Conservation (phyloP, 768 basidiomycete species). For the Lactarius vividus region DNA sequence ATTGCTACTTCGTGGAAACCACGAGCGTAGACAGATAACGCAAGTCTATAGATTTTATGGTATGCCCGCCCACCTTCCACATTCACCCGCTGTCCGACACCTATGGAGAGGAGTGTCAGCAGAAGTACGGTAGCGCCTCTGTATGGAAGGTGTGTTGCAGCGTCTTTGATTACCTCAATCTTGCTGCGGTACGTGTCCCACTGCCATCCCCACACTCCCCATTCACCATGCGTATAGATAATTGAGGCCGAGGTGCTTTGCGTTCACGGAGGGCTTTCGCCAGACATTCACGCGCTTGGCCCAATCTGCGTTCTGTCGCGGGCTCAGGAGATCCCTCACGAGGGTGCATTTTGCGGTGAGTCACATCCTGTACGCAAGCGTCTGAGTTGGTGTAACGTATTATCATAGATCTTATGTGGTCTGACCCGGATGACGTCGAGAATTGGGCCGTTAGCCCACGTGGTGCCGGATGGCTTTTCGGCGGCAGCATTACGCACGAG, state of each 20-base stretch:
- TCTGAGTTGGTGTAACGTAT: neutral
- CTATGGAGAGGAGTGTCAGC: slow-evolving; percentile 86
- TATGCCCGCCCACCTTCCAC: slow-evolving; percentile 37
- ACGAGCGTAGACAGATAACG: slow-evolving; percentile 96
- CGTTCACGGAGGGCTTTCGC: slow-evolving; percentile 94
- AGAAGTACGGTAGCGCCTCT: slow-evolving; percentile 92
- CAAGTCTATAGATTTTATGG: slow-evolving; percentile 99
- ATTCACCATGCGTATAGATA: slow-evolving; percentile 51
- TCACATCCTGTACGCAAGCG: neutral
- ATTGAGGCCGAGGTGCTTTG: slow-evolving; percentile 92
- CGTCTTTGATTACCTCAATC: slow-evolving; percentile 93
- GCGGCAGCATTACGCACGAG: slow-evolving; percentile 80
- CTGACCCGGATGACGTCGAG: slow-evolving; percentile 91
- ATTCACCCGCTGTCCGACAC: slow-evolving; percentile 13
- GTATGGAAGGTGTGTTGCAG: slow-evolving; percentile 98
- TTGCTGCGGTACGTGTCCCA: slow-evolving; percentile 71
- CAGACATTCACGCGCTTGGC: slow-evolving; percentile 92
- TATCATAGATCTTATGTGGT: slow-evolving; percentile 90
- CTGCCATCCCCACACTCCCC: neutral
- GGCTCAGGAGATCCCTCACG: slow-evolving; percentile 98
- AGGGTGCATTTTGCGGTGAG: slow-evolving; percentile 94
- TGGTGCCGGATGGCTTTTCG: slow-evolving; percentile 95
- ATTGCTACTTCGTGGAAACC: slow-evolving; percentile 89
- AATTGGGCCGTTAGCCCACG: slow-evolving; percentile 97
- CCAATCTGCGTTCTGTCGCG: slow-evolving; percentile 90